Percentiles rank a stretch among this genome's conserved stretches.
Conservation (phyloP, 345 rosid genomes). For the Lepidium didymum region DNA sequence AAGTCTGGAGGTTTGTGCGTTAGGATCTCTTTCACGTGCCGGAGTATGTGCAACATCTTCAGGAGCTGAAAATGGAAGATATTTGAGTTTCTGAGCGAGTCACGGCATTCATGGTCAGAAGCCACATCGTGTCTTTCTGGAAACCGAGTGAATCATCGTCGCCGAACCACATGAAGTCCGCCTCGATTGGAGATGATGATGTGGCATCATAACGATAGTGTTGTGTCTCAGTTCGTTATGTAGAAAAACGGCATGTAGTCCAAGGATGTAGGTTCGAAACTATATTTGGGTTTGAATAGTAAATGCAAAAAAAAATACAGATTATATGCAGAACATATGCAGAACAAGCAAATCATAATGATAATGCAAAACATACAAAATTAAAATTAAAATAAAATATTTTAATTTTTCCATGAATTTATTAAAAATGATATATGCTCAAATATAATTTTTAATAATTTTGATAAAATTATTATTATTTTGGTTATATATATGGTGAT, state of each 20-base stretch:
- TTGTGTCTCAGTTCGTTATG: background rate
- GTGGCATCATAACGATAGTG: background rate
- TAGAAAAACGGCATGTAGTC: conserved; percentile 15
- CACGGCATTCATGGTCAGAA: conserved; percentile 87
- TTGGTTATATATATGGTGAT: no score
- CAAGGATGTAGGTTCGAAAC: conserved; percentile 1
- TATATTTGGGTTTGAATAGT: no score
- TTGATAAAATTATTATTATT: no score
- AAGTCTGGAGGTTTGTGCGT: conserved; percentile 80
- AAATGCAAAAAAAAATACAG: no score
- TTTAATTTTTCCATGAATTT: no score
- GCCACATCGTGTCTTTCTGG: conserved; percentile 75
- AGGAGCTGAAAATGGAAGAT: conserved; percentile 85
- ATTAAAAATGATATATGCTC: no score
- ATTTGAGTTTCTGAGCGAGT: conserved; percentile 73
- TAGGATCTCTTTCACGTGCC: conserved; percentile 85
- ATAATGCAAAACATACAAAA: no score
- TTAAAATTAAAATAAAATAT: no score
- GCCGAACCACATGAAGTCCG: conserved; percentile 63
- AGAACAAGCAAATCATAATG: no score
- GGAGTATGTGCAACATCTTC: conserved; percentile 73
- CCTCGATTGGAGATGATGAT: conserved; percentile 63
- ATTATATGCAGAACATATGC: no score
- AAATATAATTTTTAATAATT: no score
- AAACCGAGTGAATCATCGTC: conserved; percentile 69